A percentile compares a stretch with the other conserved stretches of the same genome.
Evolutionary conservation across 2,329 filamentous ascomycete species (phyloP).

Genomic region (Chrysosporium keratinophilum): DNA sequence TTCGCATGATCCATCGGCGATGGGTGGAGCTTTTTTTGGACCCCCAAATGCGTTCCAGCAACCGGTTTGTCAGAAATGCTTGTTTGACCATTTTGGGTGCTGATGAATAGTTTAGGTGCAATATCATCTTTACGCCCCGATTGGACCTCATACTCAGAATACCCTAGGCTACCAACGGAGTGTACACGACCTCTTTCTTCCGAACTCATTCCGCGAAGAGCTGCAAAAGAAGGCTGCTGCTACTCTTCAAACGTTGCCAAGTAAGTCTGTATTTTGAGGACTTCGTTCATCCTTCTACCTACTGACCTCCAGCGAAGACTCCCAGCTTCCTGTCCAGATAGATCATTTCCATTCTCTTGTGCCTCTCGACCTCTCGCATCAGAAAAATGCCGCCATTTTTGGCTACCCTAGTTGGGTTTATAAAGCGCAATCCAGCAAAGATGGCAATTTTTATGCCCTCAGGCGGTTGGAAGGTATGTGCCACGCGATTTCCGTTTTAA

Average conservation of each 20-base stretch:
- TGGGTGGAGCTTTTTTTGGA: conserved; percentile 58
- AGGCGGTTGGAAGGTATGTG: conserved; percentile 65
- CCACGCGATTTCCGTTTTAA: not conserved
- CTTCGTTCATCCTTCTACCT: not conserved
- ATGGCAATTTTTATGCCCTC: conserved; percentile 78
- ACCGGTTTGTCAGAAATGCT: conserved; percentile 42
- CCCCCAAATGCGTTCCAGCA: conserved; percentile 50
- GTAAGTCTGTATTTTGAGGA: conserved; percentile 33
- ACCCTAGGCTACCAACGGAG: conserved; percentile 75
- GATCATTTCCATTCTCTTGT: conserved; percentile 90
- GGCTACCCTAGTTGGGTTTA: conserved; percentile 90
- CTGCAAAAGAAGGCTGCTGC: conserved; percentile 82
- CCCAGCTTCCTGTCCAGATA: conserved; percentile 61
- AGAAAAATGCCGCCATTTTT: conserved; percentile 69
- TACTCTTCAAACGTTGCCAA: conserved; percentile 72
- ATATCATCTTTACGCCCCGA: conserved; percentile 86
- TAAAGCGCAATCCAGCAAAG: conserved; percentile 81
- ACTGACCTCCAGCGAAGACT: conserved; percentile 33
- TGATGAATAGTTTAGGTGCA: conserved; percentile 49
- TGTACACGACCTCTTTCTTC: conserved; percentile 83
- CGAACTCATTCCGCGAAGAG: conserved; percentile 77
- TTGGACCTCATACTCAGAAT: conserved; percentile 71
- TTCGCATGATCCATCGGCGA: conserved; percentile 54
- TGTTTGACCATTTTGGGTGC: not conserved
- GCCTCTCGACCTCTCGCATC: conserved; percentile 69